Evolutionary conservation across 805 yeast species (phyloP).

Genomic region (Candida boleticola): DNA sequence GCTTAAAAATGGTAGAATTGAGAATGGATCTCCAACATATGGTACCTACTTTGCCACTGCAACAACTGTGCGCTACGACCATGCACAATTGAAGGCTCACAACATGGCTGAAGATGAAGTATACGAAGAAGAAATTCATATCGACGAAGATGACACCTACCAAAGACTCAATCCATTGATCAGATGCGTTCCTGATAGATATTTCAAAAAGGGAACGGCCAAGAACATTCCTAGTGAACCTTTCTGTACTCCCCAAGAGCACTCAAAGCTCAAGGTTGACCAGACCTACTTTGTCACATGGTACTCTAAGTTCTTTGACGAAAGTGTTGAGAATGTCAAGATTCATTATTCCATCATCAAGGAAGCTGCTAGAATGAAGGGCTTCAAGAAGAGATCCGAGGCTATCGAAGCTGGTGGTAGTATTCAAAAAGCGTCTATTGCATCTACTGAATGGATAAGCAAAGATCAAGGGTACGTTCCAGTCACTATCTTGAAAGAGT

Average conservation of each 20-base stretch:
- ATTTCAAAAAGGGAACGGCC: slow-evolving; percentile 61
- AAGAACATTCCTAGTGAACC: slow-evolving; percentile 63
- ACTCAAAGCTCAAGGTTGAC: slow-evolving; percentile 53
- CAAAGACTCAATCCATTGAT: slow-evolving; percentile 72
- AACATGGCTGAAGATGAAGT: slow-evolving; percentile 63
- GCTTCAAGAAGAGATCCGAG: slow-evolving; percentile 46
- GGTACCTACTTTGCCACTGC: slow-evolving; percentile 76
- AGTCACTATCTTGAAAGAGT: slow-evolving; percentile 56
- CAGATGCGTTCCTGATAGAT: slow-evolving; percentile 81
- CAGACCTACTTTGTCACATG: slow-evolving; percentile 75
- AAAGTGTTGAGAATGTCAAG: slow-evolving; percentile 57
- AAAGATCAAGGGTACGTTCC: slow-evolving; percentile 64
- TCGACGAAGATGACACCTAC: slow-evolving; percentile 73
- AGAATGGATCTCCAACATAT: slow-evolving; percentile 67
- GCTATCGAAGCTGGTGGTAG: slow-evolving; percentile 40
- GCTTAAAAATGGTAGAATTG: slow-evolving; percentile 66
- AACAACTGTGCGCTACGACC: slow-evolving; percentile 52
- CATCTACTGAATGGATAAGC: slow-evolving; percentile 67
- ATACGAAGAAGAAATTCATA: slow-evolving; percentile 51
- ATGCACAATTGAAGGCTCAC: slow-evolving; percentile 68
- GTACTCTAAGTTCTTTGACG: slow-evolving; percentile 65
- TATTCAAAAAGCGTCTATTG: slow-evolving; percentile 47
- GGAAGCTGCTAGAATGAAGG: slow-evolving; percentile 55
- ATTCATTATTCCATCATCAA: slow-evolving; percentile 65
- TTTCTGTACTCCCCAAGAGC: slow-evolving; percentile 80